These are phyloP conservation scores for Wallemia ichthyophaga DNA, from an alignment of 1,284 basidiomycete genomes.

Conservation along the genomic window DNA sequence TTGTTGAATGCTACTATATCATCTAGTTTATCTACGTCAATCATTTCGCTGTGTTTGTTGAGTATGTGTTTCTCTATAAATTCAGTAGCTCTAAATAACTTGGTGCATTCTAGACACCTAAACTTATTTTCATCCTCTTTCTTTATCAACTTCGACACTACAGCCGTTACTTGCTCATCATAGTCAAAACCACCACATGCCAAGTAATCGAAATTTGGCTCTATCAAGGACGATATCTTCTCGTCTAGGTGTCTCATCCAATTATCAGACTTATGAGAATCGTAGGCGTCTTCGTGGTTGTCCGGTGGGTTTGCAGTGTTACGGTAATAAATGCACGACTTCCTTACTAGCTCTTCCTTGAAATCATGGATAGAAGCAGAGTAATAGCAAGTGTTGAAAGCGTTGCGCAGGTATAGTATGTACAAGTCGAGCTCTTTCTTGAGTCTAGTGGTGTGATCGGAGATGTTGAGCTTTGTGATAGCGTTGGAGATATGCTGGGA, in stretches of 20 bases:
- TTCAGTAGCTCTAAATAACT: conserved; percentile 76
- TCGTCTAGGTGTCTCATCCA: not conserved
- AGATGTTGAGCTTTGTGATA: conserved; percentile 1
- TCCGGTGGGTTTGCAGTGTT: conserved; percentile 25
- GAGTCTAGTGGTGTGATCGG: conserved; percentile 19
- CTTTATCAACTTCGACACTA: conserved; percentile 46
- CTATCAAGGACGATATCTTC: not conserved
- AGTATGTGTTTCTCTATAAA: conserved; percentile 52
- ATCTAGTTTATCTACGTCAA: conserved; percentile 8
- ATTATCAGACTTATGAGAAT: not conserved
- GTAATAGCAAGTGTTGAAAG: conserved; percentile 78
- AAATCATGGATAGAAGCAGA: conserved; percentile 71
- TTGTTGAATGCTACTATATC: conserved; percentile 9
- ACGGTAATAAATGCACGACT: conserved; percentile 23
- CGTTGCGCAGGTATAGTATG: conserved; percentile 48
- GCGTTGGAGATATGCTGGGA: conserved; percentile 7
- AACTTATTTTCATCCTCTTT: conserved; percentile 86
- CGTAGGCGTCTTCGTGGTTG: conserved; percentile 17
- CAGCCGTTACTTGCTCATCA: conserved; percentile 42
- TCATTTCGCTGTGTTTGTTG: conserved; percentile 11
- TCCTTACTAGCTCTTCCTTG: conserved; percentile 69
- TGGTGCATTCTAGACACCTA: conserved; percentile 73
- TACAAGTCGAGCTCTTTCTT: conserved; percentile 52
- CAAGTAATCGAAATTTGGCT: not conserved
- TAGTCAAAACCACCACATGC: not conserved